Evolutionary conservation across 176 grass and related monocot species (phyloP).

Genomic region (Musa troglodytarum): DNA sequence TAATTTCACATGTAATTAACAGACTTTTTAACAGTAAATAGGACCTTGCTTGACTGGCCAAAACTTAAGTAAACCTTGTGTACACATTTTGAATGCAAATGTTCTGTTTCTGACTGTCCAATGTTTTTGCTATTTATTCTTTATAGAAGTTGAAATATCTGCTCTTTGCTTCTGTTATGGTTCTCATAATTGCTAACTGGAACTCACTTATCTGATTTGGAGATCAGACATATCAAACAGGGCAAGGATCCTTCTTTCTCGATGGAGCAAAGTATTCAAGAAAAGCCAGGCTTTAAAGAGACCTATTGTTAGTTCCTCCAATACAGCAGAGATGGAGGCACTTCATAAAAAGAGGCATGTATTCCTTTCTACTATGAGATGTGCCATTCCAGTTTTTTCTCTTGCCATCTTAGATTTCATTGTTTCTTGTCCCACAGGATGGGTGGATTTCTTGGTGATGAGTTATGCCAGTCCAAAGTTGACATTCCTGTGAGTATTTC

Average conservation of each 20-base stretch:
- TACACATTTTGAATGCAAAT: no score
- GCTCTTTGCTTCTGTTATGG: constrained; percentile 14
- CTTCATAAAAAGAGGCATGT: constrained; percentile 62
- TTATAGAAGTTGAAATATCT: neutral
- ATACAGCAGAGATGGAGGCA: constrained; percentile 39
- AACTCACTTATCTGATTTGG: constrained; percentile 55
- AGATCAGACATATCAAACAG: constrained; percentile 95
- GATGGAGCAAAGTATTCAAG: constrained; percentile 82
- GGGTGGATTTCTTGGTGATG: constrained; percentile 48
- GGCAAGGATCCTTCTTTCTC: constrained; percentile 67
- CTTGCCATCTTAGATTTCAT: constrained; percentile 3
- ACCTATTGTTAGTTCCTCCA: constrained; percentile 26
- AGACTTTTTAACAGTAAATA: neutral
- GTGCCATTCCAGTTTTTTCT: constrained; percentile 19
- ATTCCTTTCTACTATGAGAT: constrained; percentile 4
- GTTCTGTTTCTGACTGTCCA: no score
- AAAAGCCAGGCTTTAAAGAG: constrained; percentile 63
- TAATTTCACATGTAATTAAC: no score
- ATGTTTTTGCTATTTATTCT: neutral
- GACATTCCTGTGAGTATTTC: constrained; percentile 60
- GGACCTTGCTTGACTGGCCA: neutral
- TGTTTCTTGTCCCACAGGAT: constrained; percentile 52
- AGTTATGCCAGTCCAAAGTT: constrained; percentile 58
- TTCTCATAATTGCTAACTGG: constrained; percentile 30
- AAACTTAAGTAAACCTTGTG: no score